phyloP scores from a whole-genome alignment of 1,139 yeast genomes.

The Candida sojae region DNA sequence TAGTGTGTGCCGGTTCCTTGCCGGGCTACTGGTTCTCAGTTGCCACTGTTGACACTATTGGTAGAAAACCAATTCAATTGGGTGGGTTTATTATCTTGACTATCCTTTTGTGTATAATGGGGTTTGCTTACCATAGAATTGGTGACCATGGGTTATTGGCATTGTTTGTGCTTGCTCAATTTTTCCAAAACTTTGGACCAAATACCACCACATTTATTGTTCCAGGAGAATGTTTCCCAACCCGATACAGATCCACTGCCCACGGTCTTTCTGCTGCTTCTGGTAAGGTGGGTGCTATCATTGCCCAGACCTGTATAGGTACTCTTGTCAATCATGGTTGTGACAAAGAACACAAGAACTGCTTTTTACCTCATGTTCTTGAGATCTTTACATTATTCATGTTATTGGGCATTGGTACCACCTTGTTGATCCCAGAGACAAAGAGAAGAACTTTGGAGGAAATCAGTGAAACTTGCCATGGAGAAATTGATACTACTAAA shows the following conservation, averaged over 20 bases:
- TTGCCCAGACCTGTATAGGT: slow-evolving; percentile 91
- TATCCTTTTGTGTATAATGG: slow-evolving; percentile 66
- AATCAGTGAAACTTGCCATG: slow-evolving; percentile 75
- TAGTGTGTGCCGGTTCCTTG: slow-evolving; percentile 87
- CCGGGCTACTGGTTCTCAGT: slow-evolving; percentile 89
- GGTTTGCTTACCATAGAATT: slow-evolving; percentile 75
- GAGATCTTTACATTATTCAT: slow-evolving; percentile 89
- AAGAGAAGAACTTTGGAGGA: slow-evolving; percentile 87
- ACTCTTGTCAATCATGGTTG: slow-evolving; percentile 79
- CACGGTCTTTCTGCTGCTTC: slow-evolving; percentile 96
- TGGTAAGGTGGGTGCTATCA: slow-evolving; percentile 96
- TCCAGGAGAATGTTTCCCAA: slow-evolving; percentile 97
- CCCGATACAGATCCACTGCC: slow-evolving; percentile 96
- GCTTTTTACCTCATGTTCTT: slow-evolving; percentile 91
- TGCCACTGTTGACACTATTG: slow-evolving; percentile 74
- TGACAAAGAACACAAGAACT: slow-evolving; percentile 55
- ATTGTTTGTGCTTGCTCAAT: slow-evolving; percentile 73
- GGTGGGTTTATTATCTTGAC: slow-evolving; percentile 74
- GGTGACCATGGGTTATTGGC: slow-evolving; percentile 65
- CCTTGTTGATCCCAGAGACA: slow-evolving; percentile 82
- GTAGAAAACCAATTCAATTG: slow-evolving; percentile 81
- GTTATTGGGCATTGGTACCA: slow-evolving; percentile 69
- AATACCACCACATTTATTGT: slow-evolving; percentile 93
- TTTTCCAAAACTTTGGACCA: slow-evolving; percentile 92
- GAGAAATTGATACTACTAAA: slow-evolving; percentile 60